A percentile compares a stretch with the other conserved stretches of the same genome.
These are phyloP conservation scores for Kandelia obovata DNA, from an alignment of 345 rosid genomes.

Conservation along the genomic window DNA sequence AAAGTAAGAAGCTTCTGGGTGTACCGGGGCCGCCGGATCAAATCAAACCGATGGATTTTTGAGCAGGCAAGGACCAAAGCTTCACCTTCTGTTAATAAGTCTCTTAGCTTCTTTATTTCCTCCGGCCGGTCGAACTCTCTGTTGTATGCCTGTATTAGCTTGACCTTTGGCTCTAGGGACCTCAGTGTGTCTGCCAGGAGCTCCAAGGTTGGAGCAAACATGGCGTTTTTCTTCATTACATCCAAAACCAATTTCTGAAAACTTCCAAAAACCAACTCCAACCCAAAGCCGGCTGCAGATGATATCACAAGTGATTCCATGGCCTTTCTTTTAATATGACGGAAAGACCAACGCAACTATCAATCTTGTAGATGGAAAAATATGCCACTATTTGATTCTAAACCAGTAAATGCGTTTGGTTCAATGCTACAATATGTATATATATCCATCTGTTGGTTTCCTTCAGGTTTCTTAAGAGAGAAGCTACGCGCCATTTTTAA, in stretches of 20 bases:
- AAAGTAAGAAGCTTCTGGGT: neutral
- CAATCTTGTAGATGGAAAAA: no score
- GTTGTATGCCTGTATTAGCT: constrained; percentile 11
- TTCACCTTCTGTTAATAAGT: constrained; percentile 1
- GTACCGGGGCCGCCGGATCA: neutral
- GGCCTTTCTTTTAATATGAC: no score
- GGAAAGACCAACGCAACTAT: no score
- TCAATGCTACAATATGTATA: no score
- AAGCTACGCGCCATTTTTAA: no score
- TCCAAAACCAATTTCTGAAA: neutral
- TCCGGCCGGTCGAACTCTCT: neutral
- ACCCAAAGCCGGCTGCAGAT: constrained; percentile 6
- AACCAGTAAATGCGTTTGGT: no score
- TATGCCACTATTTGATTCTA: no score
- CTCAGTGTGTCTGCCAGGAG: neutral
- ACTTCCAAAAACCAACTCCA: constrained; percentile 2
- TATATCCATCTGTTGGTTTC: no score
- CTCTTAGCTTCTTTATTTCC: neutral
- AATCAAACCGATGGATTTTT: neutral
- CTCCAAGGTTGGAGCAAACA: neutral
- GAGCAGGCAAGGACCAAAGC: constrained; percentile 2
- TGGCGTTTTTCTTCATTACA: neutral
- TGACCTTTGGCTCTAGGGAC: neutral
- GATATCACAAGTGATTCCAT: neutral
- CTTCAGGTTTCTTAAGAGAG: no score